Evolutionary conservation across 2,329 filamentous ascomycete genomes (phyloP), one percentile per base, ranked within the genome.

Genomic region (Colletotrichum tamarilloi): DNA sequence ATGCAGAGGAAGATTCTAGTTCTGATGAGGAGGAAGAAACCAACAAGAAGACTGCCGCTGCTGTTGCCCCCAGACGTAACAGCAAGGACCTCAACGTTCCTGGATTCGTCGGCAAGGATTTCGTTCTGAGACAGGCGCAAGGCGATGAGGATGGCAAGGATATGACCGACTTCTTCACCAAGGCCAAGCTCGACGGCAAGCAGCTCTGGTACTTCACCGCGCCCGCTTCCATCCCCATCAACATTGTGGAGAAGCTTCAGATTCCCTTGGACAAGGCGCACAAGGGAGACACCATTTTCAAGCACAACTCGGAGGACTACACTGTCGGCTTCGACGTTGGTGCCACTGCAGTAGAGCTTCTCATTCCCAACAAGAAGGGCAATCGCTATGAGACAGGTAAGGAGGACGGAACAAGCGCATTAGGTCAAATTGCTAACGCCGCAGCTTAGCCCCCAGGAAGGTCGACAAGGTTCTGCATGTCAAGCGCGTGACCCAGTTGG

Each of bases 141-240:
- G 78, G 81, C 26, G 79, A 82, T n/a, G 82, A 84, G 75, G 77
- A 82, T 76, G 79, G 84, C 79, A 81, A 87, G 76, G 83, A 89
- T 78, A 82, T 90, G 72, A 80, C 87, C 9, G 84, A 88, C 26
- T 82, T 92, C 66, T 90, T 93, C 77, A 87, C 85, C 77, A 85
- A 89, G 70, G 87, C 87, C 67, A 89, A 90, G 76, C 80, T 92
- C 8, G 84, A 90, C 68, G 92, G 92, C 75, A 95, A 94, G 84
- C 91, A 95, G 80, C 86, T 95, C 72, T 95, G 93, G 93, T 94
- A 95, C 80, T 94, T 95, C 77, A 94, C 92, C 11, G 91, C 92
- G 4, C 93, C 93, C 2, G 88, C 91, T 6, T 90, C 90, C 12
- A 84, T 95, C 3, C 90, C 93, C n/a, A 87, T 95, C 69, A 90